Evolutionary conservation across 108 stramenopile genomes (phyloP), one percentile per base, ranked within the genome.

Genomic region (Cyclotella distinguenda): DNA sequence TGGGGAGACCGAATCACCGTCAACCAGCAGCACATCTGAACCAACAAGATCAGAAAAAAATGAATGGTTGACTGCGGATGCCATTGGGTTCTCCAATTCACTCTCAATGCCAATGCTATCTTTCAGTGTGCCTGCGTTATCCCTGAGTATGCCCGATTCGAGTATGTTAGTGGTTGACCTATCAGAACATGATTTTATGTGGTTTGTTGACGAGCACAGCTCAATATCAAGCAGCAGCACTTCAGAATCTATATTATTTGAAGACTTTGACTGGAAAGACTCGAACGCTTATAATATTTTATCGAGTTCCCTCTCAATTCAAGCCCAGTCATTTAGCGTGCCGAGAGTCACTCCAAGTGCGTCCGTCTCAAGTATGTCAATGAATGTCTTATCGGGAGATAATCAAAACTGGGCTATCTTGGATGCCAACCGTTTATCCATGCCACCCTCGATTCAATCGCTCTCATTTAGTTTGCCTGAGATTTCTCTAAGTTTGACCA

Each of bases 51-150:
- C 23, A 22, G 45, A 50, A 13, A 27, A 50, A 13, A 4, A 23
- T 25, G 49, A 26, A 26, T 5, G 16, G 19, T 15, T 18, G 15
- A 9, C 45, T 13, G 8, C 45, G 15, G 5, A 5, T 15, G 16
- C 45, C 45, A 46, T 9, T 16, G 45, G 19, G 6, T 26, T 50
- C 6, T 50, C 49, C 6, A 23, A 27, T 26, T 50, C 49, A 6
- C 13, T 50, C n/a, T n/a, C n/a, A n/a, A n/a, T n/a, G 4, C 49
- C 49, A 6, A 27, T 27, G 4, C 23, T 50, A 27, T 50, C 49
- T 12, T 13, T 50, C 4, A 50, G 49, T 26, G 23, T 50, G 49
- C 49, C 49, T 6, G 49, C 26, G 49, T 26, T 50, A 27, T 50
- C 49, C 28, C 49, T 50, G 21, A 50, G 49, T 50, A 50, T 50